phyloP scores from a whole-genome alignment of 2,329 filamentous ascomycete species.

The Aureobasidium pullulans region DNA sequence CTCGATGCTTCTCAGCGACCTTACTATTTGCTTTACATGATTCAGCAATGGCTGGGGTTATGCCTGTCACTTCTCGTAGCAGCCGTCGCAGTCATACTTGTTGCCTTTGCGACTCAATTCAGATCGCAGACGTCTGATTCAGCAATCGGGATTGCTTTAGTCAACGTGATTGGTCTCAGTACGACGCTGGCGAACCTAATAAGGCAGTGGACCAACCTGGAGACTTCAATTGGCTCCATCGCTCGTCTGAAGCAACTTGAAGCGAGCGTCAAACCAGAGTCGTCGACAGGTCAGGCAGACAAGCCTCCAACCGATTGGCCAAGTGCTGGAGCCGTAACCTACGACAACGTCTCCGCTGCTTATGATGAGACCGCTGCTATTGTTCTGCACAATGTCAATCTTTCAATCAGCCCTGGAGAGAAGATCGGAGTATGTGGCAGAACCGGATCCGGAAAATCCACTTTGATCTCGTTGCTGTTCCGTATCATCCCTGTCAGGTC shows the following conservation, averaged over 20 bases:
- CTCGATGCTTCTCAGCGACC: conserved; percentile 38
- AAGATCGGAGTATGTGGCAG: conserved; percentile 46
- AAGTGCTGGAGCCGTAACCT: neutral
- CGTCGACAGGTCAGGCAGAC: neutral
- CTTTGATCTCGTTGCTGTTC: conserved; percentile 41
- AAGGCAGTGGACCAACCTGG: conserved; percentile 46
- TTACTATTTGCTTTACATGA: conserved; percentile 37
- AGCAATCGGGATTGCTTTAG: conserved; percentile 43
- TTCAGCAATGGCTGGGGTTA: conserved; percentile 39
- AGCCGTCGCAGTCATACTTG: conserved; percentile 20
- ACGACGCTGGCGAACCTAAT: conserved; percentile 43
- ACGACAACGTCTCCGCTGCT: neutral
- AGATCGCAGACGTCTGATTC: conserved; percentile 35
- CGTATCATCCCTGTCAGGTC: conserved; percentile 40
- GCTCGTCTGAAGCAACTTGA: conserved; percentile 43
- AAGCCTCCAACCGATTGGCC: neutral
- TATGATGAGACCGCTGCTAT: neutral
- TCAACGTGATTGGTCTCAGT: conserved; percentile 46
- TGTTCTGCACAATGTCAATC: conserved; percentile 38
- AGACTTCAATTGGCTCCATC: conserved; percentile 50
- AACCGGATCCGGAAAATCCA: conserved; percentile 49
- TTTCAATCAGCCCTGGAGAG: conserved; percentile 42
- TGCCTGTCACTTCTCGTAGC: conserved; percentile 35
- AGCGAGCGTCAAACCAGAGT: neutral
- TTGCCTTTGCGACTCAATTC: conserved; percentile 34